Evolutionary conservation across 495 filamentous ascomycete species (phyloP).

Genomic region (Baudoinia panamericana): DNA sequence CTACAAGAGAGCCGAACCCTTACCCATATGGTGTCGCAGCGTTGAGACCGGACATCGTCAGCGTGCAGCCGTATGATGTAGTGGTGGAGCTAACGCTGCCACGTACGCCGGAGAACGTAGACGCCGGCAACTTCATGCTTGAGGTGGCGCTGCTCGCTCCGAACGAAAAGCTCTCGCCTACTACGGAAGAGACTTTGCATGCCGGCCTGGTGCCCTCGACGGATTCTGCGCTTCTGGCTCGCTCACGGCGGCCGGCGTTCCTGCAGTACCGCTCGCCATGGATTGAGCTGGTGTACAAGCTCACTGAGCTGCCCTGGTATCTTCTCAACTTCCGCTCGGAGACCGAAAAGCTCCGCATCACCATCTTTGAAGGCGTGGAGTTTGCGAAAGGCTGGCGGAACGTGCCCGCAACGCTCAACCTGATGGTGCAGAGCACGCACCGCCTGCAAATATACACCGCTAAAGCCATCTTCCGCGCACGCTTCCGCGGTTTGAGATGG

Average conservation of each 20-base stretch:
- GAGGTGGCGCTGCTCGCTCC: conserved; percentile 31
- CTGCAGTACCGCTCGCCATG: conserved; percentile 52
- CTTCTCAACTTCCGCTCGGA: conserved; percentile 41
- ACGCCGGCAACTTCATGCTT: conserved; percentile 84
- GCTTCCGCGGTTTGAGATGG: conserved; percentile 62
- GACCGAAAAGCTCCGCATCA: conserved; percentile 46
- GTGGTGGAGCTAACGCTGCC: conserved; percentile 46
- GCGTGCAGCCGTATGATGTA: conserved; percentile 51
- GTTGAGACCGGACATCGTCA: conserved; percentile 34
- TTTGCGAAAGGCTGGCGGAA: conserved; percentile 46
- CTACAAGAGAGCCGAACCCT: conserved; percentile 22
- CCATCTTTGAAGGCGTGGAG: conserved; percentile 56
- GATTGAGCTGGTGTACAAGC: conserved; percentile 37
- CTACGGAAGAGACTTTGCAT: conserved; percentile 10
- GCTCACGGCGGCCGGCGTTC: conserved; percentile 48
- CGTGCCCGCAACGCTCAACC: conserved; percentile 42
- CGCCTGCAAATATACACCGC: conserved; percentile 63
- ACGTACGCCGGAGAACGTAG: conserved; percentile 44
- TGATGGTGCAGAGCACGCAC: conserved; percentile 54
- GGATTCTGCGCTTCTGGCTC: conserved; percentile 24
- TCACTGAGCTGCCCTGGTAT: conserved; percentile 46
- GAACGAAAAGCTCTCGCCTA: conserved; percentile 1
- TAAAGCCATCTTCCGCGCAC: conserved; percentile 52
- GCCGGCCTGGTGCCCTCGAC: conserved; percentile 1
- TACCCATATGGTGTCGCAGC: conserved; percentile 42